Evolutionary conservation across 2,329 filamentous ascomycete species (phyloP).

Genomic region (Coniochaeta hoffmannii): DNA sequence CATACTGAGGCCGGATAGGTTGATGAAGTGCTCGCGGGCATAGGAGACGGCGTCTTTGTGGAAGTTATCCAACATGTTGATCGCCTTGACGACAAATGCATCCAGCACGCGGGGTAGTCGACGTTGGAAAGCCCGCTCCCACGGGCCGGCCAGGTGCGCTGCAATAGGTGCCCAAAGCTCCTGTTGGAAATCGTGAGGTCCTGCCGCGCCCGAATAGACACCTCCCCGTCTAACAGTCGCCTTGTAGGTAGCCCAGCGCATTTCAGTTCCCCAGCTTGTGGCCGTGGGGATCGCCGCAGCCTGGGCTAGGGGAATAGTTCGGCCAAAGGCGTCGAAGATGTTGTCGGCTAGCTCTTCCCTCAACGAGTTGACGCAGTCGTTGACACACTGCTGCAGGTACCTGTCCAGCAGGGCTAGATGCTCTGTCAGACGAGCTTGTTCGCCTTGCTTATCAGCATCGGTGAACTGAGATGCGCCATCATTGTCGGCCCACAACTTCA

Average conservation of each 20-base stretch:
- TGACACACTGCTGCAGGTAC: slow-evolving; percentile 12
- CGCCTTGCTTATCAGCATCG: slow-evolving; percentile 9
- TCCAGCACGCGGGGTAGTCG: slow-evolving; percentile 10
- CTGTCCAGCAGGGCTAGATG: slow-evolving; percentile 11
- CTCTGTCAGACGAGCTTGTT: slow-evolving; percentile 9
- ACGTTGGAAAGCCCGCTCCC: slow-evolving; percentile 20
- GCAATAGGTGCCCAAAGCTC: slow-evolving; percentile 18
- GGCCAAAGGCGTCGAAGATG: slow-evolving; percentile 15
- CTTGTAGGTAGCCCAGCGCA: slow-evolving; percentile 19
- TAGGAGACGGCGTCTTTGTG: slow-evolving; percentile 8
- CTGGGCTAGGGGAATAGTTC: slow-evolving; percentile 11
- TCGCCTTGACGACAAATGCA: slow-evolving; percentile 4
- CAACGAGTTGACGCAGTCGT: slow-evolving; percentile 10
- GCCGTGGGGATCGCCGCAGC: slow-evolving; percentile 11
- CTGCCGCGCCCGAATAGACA: slow-evolving; percentile 9
- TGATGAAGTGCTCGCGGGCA: slow-evolving; percentile 6
- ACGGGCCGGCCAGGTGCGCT: slow-evolving; percentile 12
- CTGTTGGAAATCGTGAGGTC: slow-evolving; percentile 16
- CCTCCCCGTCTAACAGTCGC: slow-evolving; percentile 17
- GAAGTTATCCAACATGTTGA: slow-evolving; percentile 8
- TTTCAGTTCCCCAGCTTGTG: slow-evolving; percentile 16
- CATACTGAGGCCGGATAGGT: slow-evolving; percentile 10
- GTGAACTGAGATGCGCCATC: slow-evolving; percentile 12
- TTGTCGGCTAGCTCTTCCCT: slow-evolving; percentile 11
- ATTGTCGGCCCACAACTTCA: slow-evolving; percentile 17